These are phyloP conservation scores for Chlorella vulgaris DNA, from an alignment of 139 green algal species.

Conservation along the genomic window DNA sequence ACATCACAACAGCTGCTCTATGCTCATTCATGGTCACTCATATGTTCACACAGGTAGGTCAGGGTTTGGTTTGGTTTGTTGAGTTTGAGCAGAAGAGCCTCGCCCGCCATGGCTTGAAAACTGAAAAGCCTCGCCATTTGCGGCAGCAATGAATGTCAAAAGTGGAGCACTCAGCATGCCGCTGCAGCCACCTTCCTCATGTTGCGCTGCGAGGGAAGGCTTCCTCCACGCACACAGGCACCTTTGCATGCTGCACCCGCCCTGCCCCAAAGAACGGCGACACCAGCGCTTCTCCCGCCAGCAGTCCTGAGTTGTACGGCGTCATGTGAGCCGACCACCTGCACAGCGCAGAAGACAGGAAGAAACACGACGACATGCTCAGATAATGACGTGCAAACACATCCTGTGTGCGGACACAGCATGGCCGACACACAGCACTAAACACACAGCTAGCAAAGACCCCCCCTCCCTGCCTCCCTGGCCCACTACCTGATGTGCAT, in stretches of 20 bases:
- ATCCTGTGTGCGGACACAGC: no score
- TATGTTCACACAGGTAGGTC: no score
- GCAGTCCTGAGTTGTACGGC: conserved; percentile 50
- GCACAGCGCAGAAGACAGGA: background rate
- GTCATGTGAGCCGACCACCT: conserved; percentile 37
- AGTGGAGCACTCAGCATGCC: background rate
- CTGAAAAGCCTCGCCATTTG: no score
- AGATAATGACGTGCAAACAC: no score
- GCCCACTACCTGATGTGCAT: conserved; percentile 14
- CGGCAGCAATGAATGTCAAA: background rate
- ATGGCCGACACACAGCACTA: no score
- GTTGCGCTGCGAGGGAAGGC: background rate
- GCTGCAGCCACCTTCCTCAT: background rate
- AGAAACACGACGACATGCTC: background rate
- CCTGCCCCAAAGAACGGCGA: conserved; percentile 49
- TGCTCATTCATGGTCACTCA: no score
- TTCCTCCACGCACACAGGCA: background rate
- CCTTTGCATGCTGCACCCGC: conserved; percentile 21
- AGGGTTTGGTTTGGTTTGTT: no score
- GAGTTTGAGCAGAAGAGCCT: no score
- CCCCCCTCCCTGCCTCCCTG: background rate
- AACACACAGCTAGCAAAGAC: no score
- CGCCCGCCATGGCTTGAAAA: no score
- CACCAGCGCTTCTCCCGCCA: conserved; percentile 45
- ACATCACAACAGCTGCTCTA: background rate